Conservation (phyloP, 371 early-diverging fungal species). For the Apophysomyces variabilis region DNA sequence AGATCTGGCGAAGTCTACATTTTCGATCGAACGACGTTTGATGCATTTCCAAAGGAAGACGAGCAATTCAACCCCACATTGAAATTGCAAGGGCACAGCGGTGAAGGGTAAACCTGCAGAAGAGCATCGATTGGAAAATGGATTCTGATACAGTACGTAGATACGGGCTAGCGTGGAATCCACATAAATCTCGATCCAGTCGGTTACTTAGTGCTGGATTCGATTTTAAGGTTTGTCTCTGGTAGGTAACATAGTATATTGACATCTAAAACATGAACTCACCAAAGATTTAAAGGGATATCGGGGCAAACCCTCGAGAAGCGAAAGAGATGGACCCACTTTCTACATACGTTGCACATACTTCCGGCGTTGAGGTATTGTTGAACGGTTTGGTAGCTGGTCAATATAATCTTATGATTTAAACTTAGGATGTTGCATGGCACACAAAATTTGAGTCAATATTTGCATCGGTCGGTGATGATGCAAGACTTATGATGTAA, state of each 20-base stretch:
- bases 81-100: conserved; percentile 87
- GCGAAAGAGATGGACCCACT: conserved; percentile 75
- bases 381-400: conserved; percentile 1
- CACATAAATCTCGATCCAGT: conserved; percentile 58
- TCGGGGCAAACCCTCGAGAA: conserved; percentile 62
- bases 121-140: neutral
- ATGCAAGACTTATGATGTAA: conserved; percentile 88
- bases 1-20: conserved; percentile 94
- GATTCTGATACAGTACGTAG: conserved; percentile 27
- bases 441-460: conserved; percentile 78
- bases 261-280: neutral
- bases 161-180: conserved; percentile 84
- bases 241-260: conserved; percentile 44
- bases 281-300: conserved; percentile 33
- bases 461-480: conserved; percentile 97
- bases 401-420: neutral
- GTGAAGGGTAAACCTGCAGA: conserved; percentile 82
- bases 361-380: conserved; percentile 88
- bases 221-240: conserved; percentile 88
- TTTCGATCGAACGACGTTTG: conserved; percentile 97
- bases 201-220: conserved; percentile 83
- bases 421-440: conserved; percentile 89
- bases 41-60: conserved; percentile 74
- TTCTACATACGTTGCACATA: conserved; percentile 81
- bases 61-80: conserved; percentile 87